These are phyloP conservation scores for Diplodia corticola DNA, from an alignment of 2,329 filamentous ascomycete genomes.

Conservation along the genomic window DNA sequence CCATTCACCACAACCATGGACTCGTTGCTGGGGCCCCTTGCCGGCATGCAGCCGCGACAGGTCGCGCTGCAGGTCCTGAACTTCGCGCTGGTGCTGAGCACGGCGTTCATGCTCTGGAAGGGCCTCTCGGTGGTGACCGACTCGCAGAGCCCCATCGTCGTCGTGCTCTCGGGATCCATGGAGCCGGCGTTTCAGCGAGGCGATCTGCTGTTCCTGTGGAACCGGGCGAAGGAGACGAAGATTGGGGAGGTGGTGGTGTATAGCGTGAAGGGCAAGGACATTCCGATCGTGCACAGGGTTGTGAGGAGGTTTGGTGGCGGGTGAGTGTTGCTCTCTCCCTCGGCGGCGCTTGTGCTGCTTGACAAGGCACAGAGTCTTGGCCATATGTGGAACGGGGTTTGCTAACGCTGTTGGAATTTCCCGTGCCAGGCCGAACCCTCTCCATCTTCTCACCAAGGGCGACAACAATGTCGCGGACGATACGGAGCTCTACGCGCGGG, in stretches of 20 bases:
- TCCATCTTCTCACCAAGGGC: conserved; percentile 86
- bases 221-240: conserved; percentile 63
- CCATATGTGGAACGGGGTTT: background rate
- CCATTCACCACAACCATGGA: conserved; percentile 3
- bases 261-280: conserved; percentile 90
- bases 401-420: background rate
- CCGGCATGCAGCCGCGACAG: conserved; percentile 72
- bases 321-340: conserved; percentile 41
- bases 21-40: conserved; percentile 44
- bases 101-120: conserved; percentile 92
- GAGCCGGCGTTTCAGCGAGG: conserved; percentile 80
- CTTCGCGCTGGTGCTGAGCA: conserved; percentile 86
- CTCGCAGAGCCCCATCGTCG: conserved; percentile 67
- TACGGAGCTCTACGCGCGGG: conserved; percentile 82
- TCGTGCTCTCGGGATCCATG: conserved; percentile 83
- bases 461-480: conserved; percentile 96
- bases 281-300: conserved; percentile 93
- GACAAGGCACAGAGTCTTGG: background rate
- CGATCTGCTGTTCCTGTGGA: conserved; percentile 76
- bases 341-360: background rate
- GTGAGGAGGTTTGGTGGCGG: conserved; percentile 68
- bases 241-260: conserved; percentile 75
- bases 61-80: conserved; percentile 80
- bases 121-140: conserved; percentile 77
- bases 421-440: conserved; percentile 45